Conservation (phyloP, 768 basidiomycete genomes). For the Sporobolomyces phaffii region DNA sequence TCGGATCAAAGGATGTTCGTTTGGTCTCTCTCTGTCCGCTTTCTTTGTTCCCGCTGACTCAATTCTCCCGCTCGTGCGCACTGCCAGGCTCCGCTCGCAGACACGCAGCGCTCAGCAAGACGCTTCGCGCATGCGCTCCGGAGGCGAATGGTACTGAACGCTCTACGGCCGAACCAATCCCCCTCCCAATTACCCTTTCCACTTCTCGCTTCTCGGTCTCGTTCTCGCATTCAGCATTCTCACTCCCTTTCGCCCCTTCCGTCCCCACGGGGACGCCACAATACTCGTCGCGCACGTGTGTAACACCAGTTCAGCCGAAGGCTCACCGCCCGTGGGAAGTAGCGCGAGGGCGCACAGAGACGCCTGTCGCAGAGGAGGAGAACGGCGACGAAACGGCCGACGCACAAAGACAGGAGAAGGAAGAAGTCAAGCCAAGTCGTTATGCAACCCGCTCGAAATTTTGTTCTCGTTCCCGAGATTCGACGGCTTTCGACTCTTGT, state of each 20-base stretch:
- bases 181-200: background rate
- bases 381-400: background rate
- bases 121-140: slow-evolving; percentile 16
- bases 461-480: background rate
- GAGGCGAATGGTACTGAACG: slow-evolving; percentile 35
- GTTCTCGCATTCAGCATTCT: slow-evolving; percentile 2
- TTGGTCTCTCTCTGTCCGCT: background rate
- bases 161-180: no score
- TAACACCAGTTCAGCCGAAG: background rate
- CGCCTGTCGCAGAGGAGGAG: no score
- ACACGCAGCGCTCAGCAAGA: slow-evolving; percentile 31
- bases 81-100: slow-evolving; percentile 35
- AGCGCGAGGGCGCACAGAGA: no score
- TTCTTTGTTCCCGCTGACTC: background rate
- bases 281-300: slow-evolving; percentile 4
- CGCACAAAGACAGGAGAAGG: background rate
- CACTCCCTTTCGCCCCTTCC: background rate
- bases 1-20: slow-evolving; percentile 34
- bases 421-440: slow-evolving; percentile 12
- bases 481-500: background rate
- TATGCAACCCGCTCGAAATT: background rate
- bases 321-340: no score
- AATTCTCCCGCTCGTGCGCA: background rate
- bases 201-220: background rate
- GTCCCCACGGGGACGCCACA: background rate